These are phyloP conservation scores for Ettlia oleoabundans DNA, from an alignment of 139 green algal genomes.

Conservation along the genomic window DNA sequence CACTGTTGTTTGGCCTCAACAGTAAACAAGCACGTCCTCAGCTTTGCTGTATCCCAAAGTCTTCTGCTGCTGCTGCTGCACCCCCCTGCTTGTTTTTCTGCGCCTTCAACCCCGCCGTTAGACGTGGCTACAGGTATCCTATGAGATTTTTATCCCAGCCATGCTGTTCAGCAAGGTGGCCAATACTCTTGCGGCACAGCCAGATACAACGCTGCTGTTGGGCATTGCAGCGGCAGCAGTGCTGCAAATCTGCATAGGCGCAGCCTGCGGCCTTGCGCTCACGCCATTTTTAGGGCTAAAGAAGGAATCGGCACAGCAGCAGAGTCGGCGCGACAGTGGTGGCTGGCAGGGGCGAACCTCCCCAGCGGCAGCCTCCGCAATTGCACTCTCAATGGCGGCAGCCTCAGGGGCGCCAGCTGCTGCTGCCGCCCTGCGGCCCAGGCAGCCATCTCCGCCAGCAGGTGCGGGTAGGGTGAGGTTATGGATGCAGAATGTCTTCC, in stretches of 20 bases:
- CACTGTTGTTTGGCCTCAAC: too few relatives aligned
- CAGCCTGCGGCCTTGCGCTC: slow-evolving; percentile 27
- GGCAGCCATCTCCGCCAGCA: not conserved
- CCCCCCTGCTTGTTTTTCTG: not conserved
- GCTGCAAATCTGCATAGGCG: slow-evolving; percentile 38
- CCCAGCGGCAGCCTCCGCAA: slow-evolving; percentile 13
- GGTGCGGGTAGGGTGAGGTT: slow-evolving; percentile 1
- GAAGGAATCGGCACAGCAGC: not conserved
- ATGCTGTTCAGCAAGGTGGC: slow-evolving; percentile 73
- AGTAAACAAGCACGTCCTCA: too few relatives aligned
- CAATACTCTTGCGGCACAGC: slow-evolving; percentile 43
- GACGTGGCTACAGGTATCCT: slow-evolving; percentile 61
- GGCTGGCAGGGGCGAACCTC: slow-evolving; percentile 13
- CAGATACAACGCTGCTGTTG: slow-evolving; percentile 35
- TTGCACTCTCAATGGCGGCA: slow-evolving; percentile 43
- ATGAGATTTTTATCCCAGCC: slow-evolving; percentile 65
- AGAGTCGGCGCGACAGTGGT: slow-evolving; percentile 31
- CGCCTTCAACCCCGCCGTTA: too few relatives aligned
- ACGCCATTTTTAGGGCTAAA: slow-evolving; percentile 31
- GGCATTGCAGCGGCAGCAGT: slow-evolving; percentile 24
- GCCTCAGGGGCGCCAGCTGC: slow-evolving; percentile 47
- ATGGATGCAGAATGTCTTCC: too few relatives aligned
- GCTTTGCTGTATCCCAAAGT: not conserved
- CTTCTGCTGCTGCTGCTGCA: not conserved
- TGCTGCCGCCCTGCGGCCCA: slow-evolving; percentile 38